These are phyloP conservation scores for Nidula niveotomentosa DNA, from an alignment of 1,284 basidiomycete species.

Conservation along the genomic window DNA sequence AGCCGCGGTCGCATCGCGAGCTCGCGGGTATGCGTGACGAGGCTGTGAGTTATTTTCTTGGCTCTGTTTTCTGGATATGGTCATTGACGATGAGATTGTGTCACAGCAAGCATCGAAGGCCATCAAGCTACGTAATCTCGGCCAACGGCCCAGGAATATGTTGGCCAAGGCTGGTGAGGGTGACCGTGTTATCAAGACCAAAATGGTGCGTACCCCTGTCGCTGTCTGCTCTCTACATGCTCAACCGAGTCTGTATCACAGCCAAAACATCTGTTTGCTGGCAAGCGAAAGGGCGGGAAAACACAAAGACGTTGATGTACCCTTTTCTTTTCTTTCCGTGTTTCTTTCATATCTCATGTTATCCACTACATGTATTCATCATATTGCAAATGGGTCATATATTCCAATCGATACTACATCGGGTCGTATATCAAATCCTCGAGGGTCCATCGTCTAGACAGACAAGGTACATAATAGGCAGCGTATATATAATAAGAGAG, in stretches of 20 bases:
- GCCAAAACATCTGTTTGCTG: conserved; percentile 86
- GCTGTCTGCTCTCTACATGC: conserved; percentile 4
- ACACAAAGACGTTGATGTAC: conserved; percentile 70
- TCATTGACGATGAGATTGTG: conserved; percentile 6
- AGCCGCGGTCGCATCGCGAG: conserved; percentile 71
- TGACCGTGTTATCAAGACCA: conserved; percentile 78
- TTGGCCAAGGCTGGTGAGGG: conserved; percentile 88
- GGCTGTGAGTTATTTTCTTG: conserved; percentile 42
- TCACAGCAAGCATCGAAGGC: conserved; percentile 80
- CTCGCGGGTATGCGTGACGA: conserved; percentile 80
- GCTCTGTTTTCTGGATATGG: conserved; percentile 1
- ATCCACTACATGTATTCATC: background rate
- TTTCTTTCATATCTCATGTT: conserved; percentile 7
- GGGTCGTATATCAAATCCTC: background rate
- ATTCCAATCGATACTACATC: background rate
- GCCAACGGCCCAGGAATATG: conserved; percentile 84
- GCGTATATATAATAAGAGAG: background rate
- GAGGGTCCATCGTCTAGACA: conserved; percentile 15
- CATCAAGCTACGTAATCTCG: conserved; percentile 78
- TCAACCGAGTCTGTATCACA: conserved; percentile 25
- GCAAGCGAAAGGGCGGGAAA: conserved; percentile 89
- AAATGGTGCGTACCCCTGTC: conserved; percentile 59
- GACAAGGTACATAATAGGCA: conserved; percentile 6
- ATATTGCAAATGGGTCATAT: background rate
- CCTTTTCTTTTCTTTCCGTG: conserved; percentile 2